These are phyloP conservation scores for Haplosporangium gracile DNA, from an alignment of 192 early-diverging fungal species.

Conservation along the genomic window DNA sequence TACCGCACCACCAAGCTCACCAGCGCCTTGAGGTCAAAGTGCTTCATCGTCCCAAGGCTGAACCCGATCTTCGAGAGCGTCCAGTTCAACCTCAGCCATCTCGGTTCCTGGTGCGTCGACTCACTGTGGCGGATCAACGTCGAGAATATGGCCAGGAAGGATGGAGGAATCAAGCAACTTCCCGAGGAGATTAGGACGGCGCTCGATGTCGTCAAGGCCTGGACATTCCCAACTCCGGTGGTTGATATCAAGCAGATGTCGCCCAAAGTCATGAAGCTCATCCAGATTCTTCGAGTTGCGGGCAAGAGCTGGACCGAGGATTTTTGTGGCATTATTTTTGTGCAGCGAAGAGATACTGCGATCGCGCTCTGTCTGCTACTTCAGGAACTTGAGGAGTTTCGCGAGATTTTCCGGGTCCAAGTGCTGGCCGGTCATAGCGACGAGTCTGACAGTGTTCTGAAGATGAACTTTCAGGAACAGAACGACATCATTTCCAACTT, in stretches of 20 bases:
- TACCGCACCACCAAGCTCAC: conserved; percentile 64
- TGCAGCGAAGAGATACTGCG: conserved; percentile 79
- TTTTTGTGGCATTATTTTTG: conserved; percentile 94
- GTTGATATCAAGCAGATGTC: conserved; percentile 54
- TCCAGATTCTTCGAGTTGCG: conserved; percentile 67
- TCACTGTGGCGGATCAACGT: conserved; percentile 71
- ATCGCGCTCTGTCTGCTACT: conserved; percentile 68
- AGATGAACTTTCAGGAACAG: conserved; percentile 69
- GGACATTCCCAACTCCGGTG: conserved; percentile 4
- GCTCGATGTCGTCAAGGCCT: conserved; percentile 22
- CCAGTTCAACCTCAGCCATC: conserved; percentile 58
- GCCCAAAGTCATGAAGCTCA: conserved; percentile 78
- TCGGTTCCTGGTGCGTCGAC: conserved; percentile 89
- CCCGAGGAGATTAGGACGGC: conserved; percentile 21
- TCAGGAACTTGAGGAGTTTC: conserved; percentile 66
- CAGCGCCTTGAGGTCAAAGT: conserved; percentile 42
- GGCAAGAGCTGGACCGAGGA: conserved; percentile 32
- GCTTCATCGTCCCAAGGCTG: conserved; percentile 55
- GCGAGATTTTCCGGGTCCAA: conserved; percentile 57
- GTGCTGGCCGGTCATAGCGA: conserved; percentile 74
- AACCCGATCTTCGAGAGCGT: conserved; percentile 57
- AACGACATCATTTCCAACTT: conserved; percentile 76
- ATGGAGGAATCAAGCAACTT: conserved; percentile 5
- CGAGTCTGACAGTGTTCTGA: conserved; percentile 48
- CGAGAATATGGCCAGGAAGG: conserved; percentile 55